Evolutionary conservation across 2,329 filamentous ascomycete genomes (phyloP), one percentile per base, ranked within the genome.

Genomic region (Fusarium sp.): DNA sequence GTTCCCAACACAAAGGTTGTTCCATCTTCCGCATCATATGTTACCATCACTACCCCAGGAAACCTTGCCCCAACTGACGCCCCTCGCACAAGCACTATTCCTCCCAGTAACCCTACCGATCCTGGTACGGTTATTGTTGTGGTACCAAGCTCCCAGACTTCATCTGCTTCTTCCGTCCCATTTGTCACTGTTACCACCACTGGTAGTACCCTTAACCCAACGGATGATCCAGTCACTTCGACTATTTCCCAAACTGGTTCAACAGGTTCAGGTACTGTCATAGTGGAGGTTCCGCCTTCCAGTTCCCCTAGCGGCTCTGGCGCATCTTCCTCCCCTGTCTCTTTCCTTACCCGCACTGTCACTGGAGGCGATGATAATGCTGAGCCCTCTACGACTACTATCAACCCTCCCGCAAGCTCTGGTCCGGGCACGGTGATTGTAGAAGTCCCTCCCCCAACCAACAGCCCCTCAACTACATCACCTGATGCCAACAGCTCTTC

Each of bases 1-100:
- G 37, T 56, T 11, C 53, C 53, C 2, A 44, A n/a, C 37, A 23
- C 37, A 2, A 16, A 21, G 0, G 1, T 2, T 25, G 11, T 0
- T 21, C 1, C 35, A 2, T 0, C 35, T 30, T 19, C 52, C 1
- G 21, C 37, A 32, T 44, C 53, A 4, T 56, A 23, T 10, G 28
- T 56, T 2, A 56, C 53, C 1, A 4, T 32, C 28, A 56, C 53
- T 10, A n/a, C 19, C 23, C 2, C 52, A 30, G 35, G 52, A 3
- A 6, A n/a, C 6, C 33, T 38, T 18, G 16, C 52, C 10, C 52
- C 35, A 1, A 56, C 52, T 13, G 35, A 56, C 19, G 25, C 9
- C 21, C 25, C 52, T 19, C 19, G 5, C 6, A 56, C 28, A 6
- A 56, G 21, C 16, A 56, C 53, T 12, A 5, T 56, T 10, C n/a